phyloP scores from a whole-genome alignment of 2,329 filamentous ascomycete genomes.

The Fusarium torulosum region DNA sequence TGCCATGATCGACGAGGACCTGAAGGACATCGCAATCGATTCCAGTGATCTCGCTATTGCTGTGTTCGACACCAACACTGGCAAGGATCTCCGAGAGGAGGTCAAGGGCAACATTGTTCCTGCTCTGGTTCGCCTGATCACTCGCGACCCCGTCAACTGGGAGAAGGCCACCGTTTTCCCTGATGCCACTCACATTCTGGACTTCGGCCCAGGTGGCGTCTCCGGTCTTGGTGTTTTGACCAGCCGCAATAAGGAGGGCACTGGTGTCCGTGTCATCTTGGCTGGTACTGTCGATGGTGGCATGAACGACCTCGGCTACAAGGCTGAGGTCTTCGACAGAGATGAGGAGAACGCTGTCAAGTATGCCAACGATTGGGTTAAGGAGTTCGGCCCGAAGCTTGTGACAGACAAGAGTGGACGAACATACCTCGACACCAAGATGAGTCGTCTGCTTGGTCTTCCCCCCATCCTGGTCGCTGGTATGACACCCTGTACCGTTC shows the following conservation, averaged over 20 bases:
- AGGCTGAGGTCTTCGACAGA: slow-evolving; percentile 96
- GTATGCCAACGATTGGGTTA: slow-evolving; percentile 97
- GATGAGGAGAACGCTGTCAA: slow-evolving; percentile 95
- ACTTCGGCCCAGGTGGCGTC: slow-evolving; percentile 97
- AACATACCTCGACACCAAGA: slow-evolving; percentile 96
- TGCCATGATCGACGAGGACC: slow-evolving; percentile 84
- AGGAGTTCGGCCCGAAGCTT: slow-evolving; percentile 93
- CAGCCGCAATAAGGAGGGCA: slow-evolving; percentile 99
- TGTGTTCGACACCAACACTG: slow-evolving; percentile 90
- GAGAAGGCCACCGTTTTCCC: slow-evolving; percentile 94
- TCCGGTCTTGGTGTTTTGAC: slow-evolving; percentile 96
- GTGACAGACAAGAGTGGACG: slow-evolving; percentile 90
- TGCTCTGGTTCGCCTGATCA: slow-evolving; percentile 90
- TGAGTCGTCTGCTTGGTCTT: slow-evolving; percentile 86
- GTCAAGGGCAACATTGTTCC: slow-evolving; percentile 85
- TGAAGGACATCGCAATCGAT: slow-evolving; percentile 84
- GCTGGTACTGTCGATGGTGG: slow-evolving; percentile 94
- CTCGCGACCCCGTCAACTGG: slow-evolving; percentile 94
- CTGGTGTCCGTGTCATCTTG: slow-evolving; percentile 94
- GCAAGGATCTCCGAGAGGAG: slow-evolving; percentile 81
- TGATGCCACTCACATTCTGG: slow-evolving; percentile 90
- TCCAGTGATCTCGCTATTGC: slow-evolving; percentile 81
- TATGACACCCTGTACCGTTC: slow-evolving; percentile 92
- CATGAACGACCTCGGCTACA: slow-evolving; percentile 93
- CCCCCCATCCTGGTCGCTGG: slow-evolving; percentile 92